Conservation (phyloP, 1,284 basidiomycete species). For the Naganishia cerealis region DNA sequence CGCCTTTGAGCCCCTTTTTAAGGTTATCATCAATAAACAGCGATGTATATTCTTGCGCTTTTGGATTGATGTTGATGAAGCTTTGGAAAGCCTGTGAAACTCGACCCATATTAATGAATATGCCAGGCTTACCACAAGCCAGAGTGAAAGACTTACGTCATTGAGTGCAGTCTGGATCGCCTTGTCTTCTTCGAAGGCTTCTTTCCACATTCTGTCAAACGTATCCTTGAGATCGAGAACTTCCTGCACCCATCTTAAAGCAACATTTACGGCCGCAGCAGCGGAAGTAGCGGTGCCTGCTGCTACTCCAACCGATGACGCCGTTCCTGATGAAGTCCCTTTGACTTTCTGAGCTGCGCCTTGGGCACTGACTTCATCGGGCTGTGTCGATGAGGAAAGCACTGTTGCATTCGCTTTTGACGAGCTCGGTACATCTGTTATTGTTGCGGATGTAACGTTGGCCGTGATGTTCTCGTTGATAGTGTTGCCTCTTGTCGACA, state of each 20-base stretch:
- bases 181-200: slow-evolving; percentile 72
- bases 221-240: slow-evolving; percentile 88
- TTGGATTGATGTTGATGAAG: slow-evolving; percentile 86
- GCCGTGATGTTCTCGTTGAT: slow-evolving; percentile 65
- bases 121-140: not conserved
- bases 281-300: slow-evolving; percentile 43
- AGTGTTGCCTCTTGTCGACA: slow-evolving; percentile 73
- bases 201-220: slow-evolving; percentile 74
- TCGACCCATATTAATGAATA: not conserved
- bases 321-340: slow-evolving; percentile 28
- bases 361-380: slow-evolving; percentile 16
- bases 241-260: slow-evolving; percentile 91
- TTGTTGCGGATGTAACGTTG: slow-evolving; percentile 49
- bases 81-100: slow-evolving; percentile 76
- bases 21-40: slow-evolving; percentile 96
- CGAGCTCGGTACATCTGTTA: slow-evolving; percentile 16
- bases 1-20: slow-evolving; percentile 91
- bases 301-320: slow-evolving; percentile 48
- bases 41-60: slow-evolving; percentile 91
- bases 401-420: slow-evolving; percentile 28
- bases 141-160: slow-evolving; percentile 62
- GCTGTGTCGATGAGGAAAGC: slow-evolving; percentile 23
- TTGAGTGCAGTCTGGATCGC: slow-evolving; percentile 81
- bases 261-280: slow-evolving; percentile 58
- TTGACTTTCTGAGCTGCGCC: slow-evolving; percentile 22